phyloP scores from a whole-genome alignment of 768 basidiomycete species.

The Fomitopsis pulvina region DNA sequence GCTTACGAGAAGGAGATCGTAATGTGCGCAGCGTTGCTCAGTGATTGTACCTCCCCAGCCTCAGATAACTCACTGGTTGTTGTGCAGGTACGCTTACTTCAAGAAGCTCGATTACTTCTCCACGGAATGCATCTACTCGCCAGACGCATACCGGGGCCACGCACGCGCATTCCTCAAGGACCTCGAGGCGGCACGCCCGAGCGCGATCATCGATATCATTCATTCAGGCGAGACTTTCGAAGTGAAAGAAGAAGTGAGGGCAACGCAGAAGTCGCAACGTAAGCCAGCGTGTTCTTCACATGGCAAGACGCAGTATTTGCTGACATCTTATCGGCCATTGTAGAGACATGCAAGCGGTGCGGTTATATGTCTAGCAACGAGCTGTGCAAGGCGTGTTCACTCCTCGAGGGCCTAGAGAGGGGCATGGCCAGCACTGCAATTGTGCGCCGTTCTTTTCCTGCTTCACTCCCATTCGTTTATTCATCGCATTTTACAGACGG shows the following conservation, averaged over 20 bases:
- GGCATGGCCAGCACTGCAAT: conserved; percentile 49
- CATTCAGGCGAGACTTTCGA: conserved; percentile 94
- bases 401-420: conserved; percentile 86
- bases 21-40: conserved; percentile 52
- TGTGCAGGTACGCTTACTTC: conserved; percentile 91
- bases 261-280: conserved; percentile 82
- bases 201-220: conserved; percentile 96
- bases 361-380: conserved; percentile 95
- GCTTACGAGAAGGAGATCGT: conserved; percentile 99
- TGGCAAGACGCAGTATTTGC: not conserved
- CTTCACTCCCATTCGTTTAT: not conserved
- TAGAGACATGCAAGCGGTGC: conserved; percentile 90
- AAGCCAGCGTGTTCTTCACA: conserved; percentile 25
- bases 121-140: conserved; percentile 98
- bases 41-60: not conserved
- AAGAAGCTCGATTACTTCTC: conserved; percentile 99
- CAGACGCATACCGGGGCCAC: conserved; percentile 97
- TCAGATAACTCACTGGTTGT: not conserved
- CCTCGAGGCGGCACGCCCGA: conserved; percentile 88
- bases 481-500: conserved; percentile 38
- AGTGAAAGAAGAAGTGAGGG: conserved; percentile 77
- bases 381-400: conserved; percentile 91
- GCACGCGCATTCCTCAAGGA: conserved; percentile 93
- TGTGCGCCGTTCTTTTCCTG: conserved; percentile 33
- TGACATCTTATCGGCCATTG: not conserved